Base-by-base conservation (phyloP, 805 yeast species). In the Metschnikowia corniflorae region DNA sequence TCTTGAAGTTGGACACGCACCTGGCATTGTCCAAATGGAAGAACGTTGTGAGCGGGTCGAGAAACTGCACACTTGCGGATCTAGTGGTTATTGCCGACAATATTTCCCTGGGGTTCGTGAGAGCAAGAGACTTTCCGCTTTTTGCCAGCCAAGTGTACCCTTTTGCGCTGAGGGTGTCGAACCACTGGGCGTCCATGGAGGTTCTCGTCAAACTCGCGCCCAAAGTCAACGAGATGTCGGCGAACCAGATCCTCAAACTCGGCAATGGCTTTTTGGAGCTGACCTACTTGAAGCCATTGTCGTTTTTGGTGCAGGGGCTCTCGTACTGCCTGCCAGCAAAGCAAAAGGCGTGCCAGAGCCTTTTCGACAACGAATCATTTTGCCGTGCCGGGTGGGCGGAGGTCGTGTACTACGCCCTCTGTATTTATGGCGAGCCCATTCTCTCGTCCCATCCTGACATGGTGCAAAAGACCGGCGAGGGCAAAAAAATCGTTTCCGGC, bases 1-100 rank as follows among this genome's bases (percentile, higher is more conserved):
- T 81, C 4, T 50, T 81, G 10, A 65, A 65, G 18, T 64, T 80
- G 35, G 82, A 81, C 54, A 64, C 77, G 3, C 82, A 78, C 38
- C 60, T 82, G 34, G 80, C 82, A n/a, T 59, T 74, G 12, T 56
- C 67, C 18, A 65, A 69, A 39, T 50, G 67, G n/a, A 51, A 56
- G 3, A 42, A 51, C 12, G 61, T 73, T 2, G 47, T 71, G 36
- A 41, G 42, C 1, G 44, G 32, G 7, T 12, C 28, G 12, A 15
- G 27, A 6, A 26, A 29, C 2, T 22, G 12, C 7, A 23, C 24
- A 2, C 9, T 18, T 2, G 13, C 13, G 3, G 27, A 15, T 6
- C 37, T 41, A 8, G 36, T 34, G 7, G 37, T 32, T 1, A 46
- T 65, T 2, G 58, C 58, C 4, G 42, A 36, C n/a, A 60, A 61